Conservation (phyloP, 768 basidiomycete genomes). For the Naganishia vishniacii region DNA sequence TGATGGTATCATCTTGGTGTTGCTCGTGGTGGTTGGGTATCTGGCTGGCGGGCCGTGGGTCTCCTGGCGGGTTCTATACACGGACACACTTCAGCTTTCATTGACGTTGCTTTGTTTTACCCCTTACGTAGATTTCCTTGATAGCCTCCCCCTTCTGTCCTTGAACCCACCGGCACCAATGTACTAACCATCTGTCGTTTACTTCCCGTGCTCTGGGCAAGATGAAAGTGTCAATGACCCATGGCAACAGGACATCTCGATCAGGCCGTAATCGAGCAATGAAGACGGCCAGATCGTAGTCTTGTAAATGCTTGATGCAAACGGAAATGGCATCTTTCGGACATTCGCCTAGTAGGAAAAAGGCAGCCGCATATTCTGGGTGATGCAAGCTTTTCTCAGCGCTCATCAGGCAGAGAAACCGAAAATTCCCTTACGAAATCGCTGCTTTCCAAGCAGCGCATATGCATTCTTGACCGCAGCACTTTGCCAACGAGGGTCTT, state of each 20-base stretch:
- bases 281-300: conserved; percentile 84
- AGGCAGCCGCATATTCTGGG: conserved; percentile 93
- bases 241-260: conserved; percentile 69
- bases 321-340: conserved; percentile 88
- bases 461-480: conserved; percentile 96
- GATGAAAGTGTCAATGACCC: conserved; percentile 65
- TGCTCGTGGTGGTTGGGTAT: not conserved
- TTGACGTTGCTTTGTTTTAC: too few relatives aligned
- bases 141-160: conserved; percentile 51
- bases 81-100: too few relatives aligned
- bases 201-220: conserved; percentile 76
- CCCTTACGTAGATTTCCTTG: not conserved
- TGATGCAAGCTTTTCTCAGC: conserved; percentile 13
- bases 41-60: not conserved
- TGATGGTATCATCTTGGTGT: not conserved
- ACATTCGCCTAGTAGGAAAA: conserved; percentile 85
- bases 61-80: too few relatives aligned
- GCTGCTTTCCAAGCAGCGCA: conserved; percentile 78
- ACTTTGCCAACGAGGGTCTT: conserved; percentile 73
- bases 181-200: conserved; percentile 87
- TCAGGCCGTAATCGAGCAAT: conserved; percentile 78
- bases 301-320: conserved; percentile 76
- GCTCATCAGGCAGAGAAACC: not conserved
- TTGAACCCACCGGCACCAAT: conserved; percentile 96
- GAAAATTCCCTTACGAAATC: conserved; percentile 71